Base-by-base conservation (phyloP, 148 eudicot genomes). In the Fagopyrum tataricum region DNA sequence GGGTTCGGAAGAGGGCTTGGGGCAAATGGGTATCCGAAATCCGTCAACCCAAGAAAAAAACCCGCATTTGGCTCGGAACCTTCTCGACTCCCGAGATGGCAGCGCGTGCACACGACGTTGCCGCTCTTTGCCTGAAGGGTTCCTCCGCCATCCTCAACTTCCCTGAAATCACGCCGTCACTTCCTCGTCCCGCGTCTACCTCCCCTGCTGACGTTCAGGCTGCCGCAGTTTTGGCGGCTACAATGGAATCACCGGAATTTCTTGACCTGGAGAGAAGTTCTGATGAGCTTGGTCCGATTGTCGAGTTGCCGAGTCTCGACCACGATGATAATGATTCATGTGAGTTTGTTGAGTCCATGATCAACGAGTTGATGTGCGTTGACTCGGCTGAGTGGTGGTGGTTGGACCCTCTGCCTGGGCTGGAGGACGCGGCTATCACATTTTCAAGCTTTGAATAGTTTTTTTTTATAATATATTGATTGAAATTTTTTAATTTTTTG, bases 11-110 rank as follows among this genome's bases (percentile, higher is more conserved):
- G 88, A 70, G 92, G 1, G 85, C 86, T 13, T 88, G 92, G 92
- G 92, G 92, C 0, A 86, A 86, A 77, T 88, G 92, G 90, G 89
- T 88, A 4, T 86, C 90, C n/a, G 90, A 86, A 78, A 86, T 86
- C 31, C 85, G 92, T 1, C 82, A 86, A 44, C 90, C 92, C 0
- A 61, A 78, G 20, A 86, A 88, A 48, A 88, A 88, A 42, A 84
- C 89, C 0, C 81, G 92, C 7, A 88, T 88, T 37, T 88, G 92
- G 92, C 79, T 88, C 4, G 88, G 92, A 2, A 88, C 92, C 2
- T 86, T 84, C 55, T 73, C 83, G 31, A 84, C 85, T 0, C 83
- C 92, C 15, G 92, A 86, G 48, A 88, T 86, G 92, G 92, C 90
- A 39, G 92, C 92, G 41, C 81, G 92, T 44, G 92, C 92, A 0